These are phyloP conservation scores for Austroboletus eburneus DNA, from an alignment of 768 basidiomycete species.

Conservation along the genomic window DNA sequence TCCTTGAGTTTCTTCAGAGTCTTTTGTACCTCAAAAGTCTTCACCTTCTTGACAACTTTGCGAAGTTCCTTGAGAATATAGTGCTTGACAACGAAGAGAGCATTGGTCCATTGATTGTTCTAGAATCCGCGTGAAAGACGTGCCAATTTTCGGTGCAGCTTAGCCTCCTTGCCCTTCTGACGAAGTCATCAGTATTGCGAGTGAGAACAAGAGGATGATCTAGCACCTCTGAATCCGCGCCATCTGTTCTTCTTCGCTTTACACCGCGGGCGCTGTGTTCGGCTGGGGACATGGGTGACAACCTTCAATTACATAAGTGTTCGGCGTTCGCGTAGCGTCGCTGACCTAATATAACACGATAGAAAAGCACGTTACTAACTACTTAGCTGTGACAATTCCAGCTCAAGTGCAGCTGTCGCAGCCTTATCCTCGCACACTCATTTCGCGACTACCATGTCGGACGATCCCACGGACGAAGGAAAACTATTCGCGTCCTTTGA, in stretches of 20 bases:
- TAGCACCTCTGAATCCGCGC: slow-evolving; percentile 32
- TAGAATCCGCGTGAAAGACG: slow-evolving; percentile 25
- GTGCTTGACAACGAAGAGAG: slow-evolving; percentile 45
- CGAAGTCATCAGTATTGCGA: slow-evolving; percentile 2
- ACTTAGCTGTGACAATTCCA: too few species aligned
- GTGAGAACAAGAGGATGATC: neutral
- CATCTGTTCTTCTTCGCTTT: slow-evolving; percentile 44
- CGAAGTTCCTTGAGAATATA: slow-evolving; percentile 69
- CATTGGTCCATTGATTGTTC: slow-evolving; percentile 8
- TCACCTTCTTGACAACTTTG: slow-evolving; percentile 78
- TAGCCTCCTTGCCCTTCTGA: slow-evolving; percentile 39
- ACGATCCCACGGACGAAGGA: slow-evolving; percentile 38
- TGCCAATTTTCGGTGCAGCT: slow-evolving; percentile 55
- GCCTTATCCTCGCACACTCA: neutral
- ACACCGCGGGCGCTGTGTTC: slow-evolving; percentile 19
- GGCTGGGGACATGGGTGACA: slow-evolving; percentile 9
- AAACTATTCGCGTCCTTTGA: slow-evolving; percentile 57
- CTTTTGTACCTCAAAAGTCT: slow-evolving; percentile 75
- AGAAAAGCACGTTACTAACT: too few species aligned
- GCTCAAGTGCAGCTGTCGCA: neutral
- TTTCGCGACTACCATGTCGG: slow-evolving; percentile 29
- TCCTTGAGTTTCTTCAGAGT: slow-evolving; percentile 78
- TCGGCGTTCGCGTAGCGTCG: too few species aligned
- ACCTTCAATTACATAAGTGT: too few species aligned
- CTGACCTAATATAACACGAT: slow-evolving; percentile 23